These are phyloP conservation scores for Pseudovirgaria hyperparasitica DNA, from an alignment of 2,329 filamentous ascomycete species.

Conservation along the genomic window DNA sequence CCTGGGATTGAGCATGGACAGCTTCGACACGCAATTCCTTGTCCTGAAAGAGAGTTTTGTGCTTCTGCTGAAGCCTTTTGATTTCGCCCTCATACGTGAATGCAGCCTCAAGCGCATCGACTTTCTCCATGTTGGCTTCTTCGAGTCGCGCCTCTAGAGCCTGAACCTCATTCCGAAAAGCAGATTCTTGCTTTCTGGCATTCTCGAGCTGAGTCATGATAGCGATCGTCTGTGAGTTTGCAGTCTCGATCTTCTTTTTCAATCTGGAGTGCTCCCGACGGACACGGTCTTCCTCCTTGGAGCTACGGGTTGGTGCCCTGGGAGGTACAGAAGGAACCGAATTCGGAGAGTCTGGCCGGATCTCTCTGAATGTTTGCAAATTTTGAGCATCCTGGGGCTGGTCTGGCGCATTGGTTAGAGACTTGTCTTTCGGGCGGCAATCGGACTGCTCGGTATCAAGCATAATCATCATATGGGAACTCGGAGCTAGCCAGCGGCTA, in stretches of 20 bases:
- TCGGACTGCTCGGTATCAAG: conserved; percentile 13
- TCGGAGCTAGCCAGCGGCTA: conserved; percentile 11
- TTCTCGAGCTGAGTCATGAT: conserved; percentile 28
- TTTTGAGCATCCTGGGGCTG: conserved; percentile 11
- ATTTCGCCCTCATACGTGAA: conserved; percentile 14
- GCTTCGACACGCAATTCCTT: too few relatives aligned
- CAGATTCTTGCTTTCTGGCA: conserved; percentile 20
- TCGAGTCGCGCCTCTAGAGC: conserved; percentile 27
- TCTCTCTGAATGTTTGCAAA: not conserved
- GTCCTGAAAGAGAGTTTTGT: conserved; percentile 6
- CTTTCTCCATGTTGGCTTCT: conserved; percentile 26
- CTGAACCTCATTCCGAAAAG: conserved; percentile 23
- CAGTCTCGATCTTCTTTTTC: conserved; percentile 22
- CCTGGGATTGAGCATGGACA: conserved; percentile 4
- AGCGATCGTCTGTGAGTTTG: conserved; percentile 20
- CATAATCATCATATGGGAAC: conserved; percentile 14
- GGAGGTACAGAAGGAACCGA: too few relatives aligned
- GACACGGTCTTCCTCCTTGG: conserved; percentile 13
- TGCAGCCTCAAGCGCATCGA: conserved; percentile 26
- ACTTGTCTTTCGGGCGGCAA: conserved; percentile 6
- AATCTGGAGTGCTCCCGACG: conserved; percentile 15
- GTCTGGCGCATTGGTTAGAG: conserved; percentile 12
- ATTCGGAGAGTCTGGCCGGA: too few relatives aligned
- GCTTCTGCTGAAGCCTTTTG: conserved; percentile 5
- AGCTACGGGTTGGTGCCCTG: conserved; percentile 14